phyloP scores from a whole-genome alignment of 805 yeast genomes.

The Metschnikowia peoriensis region DNA sequence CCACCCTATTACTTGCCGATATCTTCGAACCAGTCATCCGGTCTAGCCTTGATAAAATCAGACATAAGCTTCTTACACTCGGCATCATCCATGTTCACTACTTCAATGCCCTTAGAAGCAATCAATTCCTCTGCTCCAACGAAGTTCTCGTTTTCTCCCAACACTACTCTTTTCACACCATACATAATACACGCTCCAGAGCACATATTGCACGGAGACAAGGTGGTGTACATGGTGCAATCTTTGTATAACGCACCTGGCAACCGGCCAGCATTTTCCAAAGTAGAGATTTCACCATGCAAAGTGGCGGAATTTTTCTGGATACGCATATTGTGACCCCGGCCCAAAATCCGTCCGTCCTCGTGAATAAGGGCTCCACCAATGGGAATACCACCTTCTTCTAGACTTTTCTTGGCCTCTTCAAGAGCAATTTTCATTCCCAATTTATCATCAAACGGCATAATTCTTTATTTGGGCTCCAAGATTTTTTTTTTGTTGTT shows the following conservation, averaged over 20 bases:
- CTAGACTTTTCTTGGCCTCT: slow-evolving; percentile 63
- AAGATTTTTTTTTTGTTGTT: not conserved
- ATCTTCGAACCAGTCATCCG: slow-evolving; percentile 80
- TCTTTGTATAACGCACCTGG: slow-evolving; percentile 75
- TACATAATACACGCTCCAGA: slow-evolving; percentile 89
- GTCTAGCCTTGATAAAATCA: slow-evolving; percentile 72
- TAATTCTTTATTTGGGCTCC: slow-evolving; percentile 11
- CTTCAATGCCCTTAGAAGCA: slow-evolving; percentile 64
- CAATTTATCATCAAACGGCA: slow-evolving; percentile 59
- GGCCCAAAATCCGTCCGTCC: slow-evolving; percentile 79
- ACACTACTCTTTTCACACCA: slow-evolving; percentile 81
- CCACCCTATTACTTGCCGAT: slow-evolving; percentile 48
- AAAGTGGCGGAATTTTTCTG: slow-evolving; percentile 81
- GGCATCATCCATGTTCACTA: slow-evolving; percentile 56
- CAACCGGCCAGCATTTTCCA: slow-evolving; percentile 89
- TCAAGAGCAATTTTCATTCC: slow-evolving; percentile 72
- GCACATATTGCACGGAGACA: slow-evolving; percentile 95
- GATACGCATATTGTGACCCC: slow-evolving; percentile 88
- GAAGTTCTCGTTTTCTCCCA: slow-evolving; percentile 86
- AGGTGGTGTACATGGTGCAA: slow-evolving; percentile 88
- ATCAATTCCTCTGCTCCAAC: slow-evolving; percentile 81
- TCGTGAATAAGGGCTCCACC: slow-evolving; percentile 71
- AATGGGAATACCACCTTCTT: slow-evolving; percentile 91
- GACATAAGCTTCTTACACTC: slow-evolving; percentile 72
- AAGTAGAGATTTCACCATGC: slow-evolving; percentile 89